These are phyloP conservation scores for Eutrema yunnanense DNA, from an alignment of 345 rosid genomes.

Conservation along the genomic window DNA sequence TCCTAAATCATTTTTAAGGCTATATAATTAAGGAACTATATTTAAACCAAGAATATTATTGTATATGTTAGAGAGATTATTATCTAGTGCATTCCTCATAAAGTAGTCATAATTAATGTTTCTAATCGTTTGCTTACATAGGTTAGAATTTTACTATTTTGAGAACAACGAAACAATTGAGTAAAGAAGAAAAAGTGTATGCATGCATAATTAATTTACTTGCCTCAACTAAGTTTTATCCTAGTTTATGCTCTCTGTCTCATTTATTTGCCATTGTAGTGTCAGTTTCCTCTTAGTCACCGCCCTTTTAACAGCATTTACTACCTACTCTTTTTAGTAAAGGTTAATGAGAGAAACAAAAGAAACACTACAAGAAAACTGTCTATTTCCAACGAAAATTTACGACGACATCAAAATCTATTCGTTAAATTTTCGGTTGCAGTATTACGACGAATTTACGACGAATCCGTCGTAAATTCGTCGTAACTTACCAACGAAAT, in stretches of 20 bases:
- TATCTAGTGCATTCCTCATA: not conserved
- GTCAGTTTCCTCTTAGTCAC: conserved; percentile 21
- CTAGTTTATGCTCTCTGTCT: conserved; percentile 23
- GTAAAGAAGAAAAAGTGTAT: conserved; percentile 7
- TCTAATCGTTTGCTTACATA: conserved; percentile 9
- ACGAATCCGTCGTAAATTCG: too few relatives aligned
- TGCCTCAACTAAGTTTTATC: conserved; percentile 1
- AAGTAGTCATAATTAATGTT: not conserved
- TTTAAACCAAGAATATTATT: not conserved
- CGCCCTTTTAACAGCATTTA: conserved; percentile 27
- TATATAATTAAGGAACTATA: not conserved
- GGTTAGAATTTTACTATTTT: not conserved
- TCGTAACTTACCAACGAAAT: too few relatives aligned
- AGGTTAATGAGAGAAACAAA: not conserved
- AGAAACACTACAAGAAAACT: too few relatives aligned
- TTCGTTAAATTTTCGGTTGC: too few relatives aligned
- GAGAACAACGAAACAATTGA: not conserved
- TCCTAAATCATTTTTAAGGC: not conserved
- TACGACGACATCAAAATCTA: too few relatives aligned
- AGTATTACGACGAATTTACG: too few relatives aligned
- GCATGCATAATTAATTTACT: conserved; percentile 9
- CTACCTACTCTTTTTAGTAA: conserved; percentile 15
- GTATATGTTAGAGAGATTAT: not conserved
- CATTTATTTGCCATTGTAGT: conserved; percentile 7
- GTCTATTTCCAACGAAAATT: too few relatives aligned